These are phyloP conservation scores for Ustulina deusta DNA, from an alignment of 2,329 filamentous ascomycete species.

Conservation along the genomic window DNA sequence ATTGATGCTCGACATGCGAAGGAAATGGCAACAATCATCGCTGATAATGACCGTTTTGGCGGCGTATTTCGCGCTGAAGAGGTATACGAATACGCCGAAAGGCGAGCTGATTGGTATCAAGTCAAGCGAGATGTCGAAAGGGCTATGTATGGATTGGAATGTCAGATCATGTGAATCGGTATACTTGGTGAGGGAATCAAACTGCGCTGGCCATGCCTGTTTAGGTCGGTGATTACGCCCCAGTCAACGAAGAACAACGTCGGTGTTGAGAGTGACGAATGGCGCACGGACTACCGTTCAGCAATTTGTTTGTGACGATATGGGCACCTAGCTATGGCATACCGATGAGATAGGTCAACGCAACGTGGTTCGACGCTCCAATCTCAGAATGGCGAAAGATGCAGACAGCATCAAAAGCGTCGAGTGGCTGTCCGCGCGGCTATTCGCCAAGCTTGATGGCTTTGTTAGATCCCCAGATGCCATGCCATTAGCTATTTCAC, in stretches of 20 bases:
- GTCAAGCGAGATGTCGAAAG: constrained; percentile 90
- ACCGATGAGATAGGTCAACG: constrained; percentile 9
- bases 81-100: constrained; percentile 96
- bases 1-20: constrained; percentile 89
- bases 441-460: constrained; percentile 24
- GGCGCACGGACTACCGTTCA: neutral
- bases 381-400: constrained; percentile 1
- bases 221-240: constrained; percentile 2
- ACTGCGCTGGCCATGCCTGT: neutral
- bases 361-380: constrained; percentile 6
- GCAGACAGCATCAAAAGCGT: neutral
- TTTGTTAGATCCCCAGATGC: constrained; percentile 2
- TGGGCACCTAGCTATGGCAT: neutral
- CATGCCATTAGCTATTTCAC: constrained; percentile 7
- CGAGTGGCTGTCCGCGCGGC: constrained; percentile 18
- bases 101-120: constrained; percentile 93
- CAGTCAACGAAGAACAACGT: neutral
- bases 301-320: constrained; percentile 9
- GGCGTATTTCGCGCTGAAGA: constrained; percentile 96
- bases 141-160: constrained; percentile 97
- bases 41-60: constrained; percentile 87
- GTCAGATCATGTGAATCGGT: constrained; percentile 76
- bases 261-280: neutral
- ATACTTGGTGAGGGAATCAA: neutral
- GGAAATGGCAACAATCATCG: constrained; percentile 94